Conservation (phyloP, 805 yeast species). For the Spathaspora hagerdaliae region DNA sequence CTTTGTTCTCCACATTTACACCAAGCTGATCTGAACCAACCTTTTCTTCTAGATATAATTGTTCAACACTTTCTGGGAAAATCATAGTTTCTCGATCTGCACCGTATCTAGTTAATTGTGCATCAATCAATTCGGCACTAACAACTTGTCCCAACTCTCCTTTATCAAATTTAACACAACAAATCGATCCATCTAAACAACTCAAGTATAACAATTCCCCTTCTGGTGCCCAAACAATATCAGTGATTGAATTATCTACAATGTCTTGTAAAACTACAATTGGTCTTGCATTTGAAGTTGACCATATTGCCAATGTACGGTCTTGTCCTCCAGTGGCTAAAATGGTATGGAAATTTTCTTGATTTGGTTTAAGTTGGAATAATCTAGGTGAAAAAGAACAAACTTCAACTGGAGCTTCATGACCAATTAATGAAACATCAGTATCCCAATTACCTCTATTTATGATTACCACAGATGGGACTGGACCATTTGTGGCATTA, state of each 20-base stretch:
- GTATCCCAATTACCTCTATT: slow-evolving; percentile 79
- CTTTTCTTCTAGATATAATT: slow-evolving; percentile 66
- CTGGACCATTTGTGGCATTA: slow-evolving; percentile 81
- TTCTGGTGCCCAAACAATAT: slow-evolving; percentile 81
- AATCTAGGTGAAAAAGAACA: slow-evolving; percentile 70
- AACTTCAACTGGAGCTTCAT: slow-evolving; percentile 82
- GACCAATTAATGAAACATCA: slow-evolving; percentile 72
- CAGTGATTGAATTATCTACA: slow-evolving; percentile 76
- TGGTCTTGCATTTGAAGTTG: slow-evolving; percentile 72
- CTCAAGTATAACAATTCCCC: slow-evolving; percentile 73
- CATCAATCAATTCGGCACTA: slow-evolving; percentile 56
- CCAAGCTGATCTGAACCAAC: background rate
- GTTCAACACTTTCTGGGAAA: slow-evolving; percentile 84
- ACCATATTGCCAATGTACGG: slow-evolving; percentile 84
- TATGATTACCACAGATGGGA: slow-evolving; percentile 66
- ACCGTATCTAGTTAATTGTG: slow-evolving; percentile 78
- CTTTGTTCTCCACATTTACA: background rate
- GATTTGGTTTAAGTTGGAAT: slow-evolving; percentile 37
- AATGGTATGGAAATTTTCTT: slow-evolving; percentile 53
- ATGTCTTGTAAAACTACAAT: slow-evolving; percentile 76
- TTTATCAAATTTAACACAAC: slow-evolving; percentile 59
- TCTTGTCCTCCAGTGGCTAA: slow-evolving; percentile 98
- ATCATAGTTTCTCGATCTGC: slow-evolving; percentile 80
- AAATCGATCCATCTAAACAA: slow-evolving; percentile 81
- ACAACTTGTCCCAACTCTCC: slow-evolving; percentile 75